Base-by-base conservation (phyloP, 83 land plant species). In the Diphasiastrum complanatum region DNA sequence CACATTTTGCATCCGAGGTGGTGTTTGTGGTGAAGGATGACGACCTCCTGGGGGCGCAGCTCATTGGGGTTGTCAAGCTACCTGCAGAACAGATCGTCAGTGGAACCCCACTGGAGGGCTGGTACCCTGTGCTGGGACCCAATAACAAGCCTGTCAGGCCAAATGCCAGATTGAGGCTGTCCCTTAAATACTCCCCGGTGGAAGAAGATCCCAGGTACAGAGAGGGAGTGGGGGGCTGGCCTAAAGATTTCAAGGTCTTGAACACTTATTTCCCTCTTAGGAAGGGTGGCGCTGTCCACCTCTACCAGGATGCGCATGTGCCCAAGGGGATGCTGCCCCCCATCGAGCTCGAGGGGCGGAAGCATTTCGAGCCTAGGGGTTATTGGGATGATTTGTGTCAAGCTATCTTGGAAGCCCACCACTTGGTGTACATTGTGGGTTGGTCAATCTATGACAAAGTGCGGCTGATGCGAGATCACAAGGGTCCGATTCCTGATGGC, bases 251-350 rank as follows among this genome's bases (percentile, higher is more conserved):
- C 23, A 90, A 90, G 19, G 85, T 87, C 1, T 72, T 78, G 14
- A 72, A 84, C 23, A 80, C 89, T 0, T 87, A 84, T 40, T 91
- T 91, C 45, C 93, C 95, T 20, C 64, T 87, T 20, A 63, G 97
- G 61, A 84, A 31, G 53, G 87, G 97, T 20, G 77, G 97, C 26
- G 74, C 65, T 33, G 79, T 84, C 25, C 80, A 73, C 2, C 76
- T 85, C 0, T 91, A 91, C 60, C 97, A 91, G 64, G 86, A 91
- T 68, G 83, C 95, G 5, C 95, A 91, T 78, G 81, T 81, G 14
- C 78, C 60, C 3, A 81, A 72, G 45, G 78, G 68, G 0, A 52
- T 60, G 24, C 75, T 78, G 27, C 95, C 95, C 0, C 49, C 36
- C 29, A 53, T 80, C 12, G 23, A 28, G 70, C 79, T 87, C 30